phyloP scores from a whole-genome alignment of 352 stramenopile genomes.

The Phytophthora vignae region DNA sequence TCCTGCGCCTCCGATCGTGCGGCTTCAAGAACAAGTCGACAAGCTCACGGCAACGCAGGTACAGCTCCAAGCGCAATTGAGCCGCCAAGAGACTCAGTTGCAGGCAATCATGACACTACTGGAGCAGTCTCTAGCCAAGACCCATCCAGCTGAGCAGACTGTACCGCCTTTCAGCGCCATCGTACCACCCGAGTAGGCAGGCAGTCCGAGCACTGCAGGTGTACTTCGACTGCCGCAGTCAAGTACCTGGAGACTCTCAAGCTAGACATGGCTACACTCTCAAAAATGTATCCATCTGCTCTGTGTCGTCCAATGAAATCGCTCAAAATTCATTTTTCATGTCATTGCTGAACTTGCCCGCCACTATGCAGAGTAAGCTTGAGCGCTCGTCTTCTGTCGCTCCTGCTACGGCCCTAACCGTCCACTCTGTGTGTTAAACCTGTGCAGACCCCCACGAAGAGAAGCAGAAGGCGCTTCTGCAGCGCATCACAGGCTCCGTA shows the following conservation, averaged over 20 bases:
- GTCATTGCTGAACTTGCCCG: slow-evolving; percentile 6
- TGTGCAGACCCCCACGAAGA: slow-evolving; percentile 81
- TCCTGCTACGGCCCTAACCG: slow-evolving; percentile 4
- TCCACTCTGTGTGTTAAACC: not conserved
- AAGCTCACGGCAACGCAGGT: slow-evolving; percentile 63
- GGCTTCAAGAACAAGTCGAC: slow-evolving; percentile 67
- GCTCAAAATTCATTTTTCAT: slow-evolving; percentile 7
- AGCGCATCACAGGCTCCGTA: slow-evolving; percentile 82
- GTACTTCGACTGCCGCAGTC: too few species aligned
- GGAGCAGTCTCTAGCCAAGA: slow-evolving; percentile 32
- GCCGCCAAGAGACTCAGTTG: slow-evolving; percentile 63
- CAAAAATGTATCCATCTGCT: slow-evolving; percentile 24
- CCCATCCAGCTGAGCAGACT: slow-evolving; percentile 15
- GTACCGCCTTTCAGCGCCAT: slow-evolving; percentile 65
- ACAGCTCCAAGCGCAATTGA: slow-evolving; percentile 63
- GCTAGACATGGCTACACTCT: slow-evolving; percentile 20
- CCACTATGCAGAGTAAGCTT: slow-evolving; percentile 34
- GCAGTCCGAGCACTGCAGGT: too few species aligned
- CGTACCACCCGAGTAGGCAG: slow-evolving; percentile 30
- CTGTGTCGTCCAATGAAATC: slow-evolving; percentile 4
- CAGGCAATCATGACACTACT: slow-evolving; percentile 61
- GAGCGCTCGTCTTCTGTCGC: not conserved
- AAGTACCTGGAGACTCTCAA: too few species aligned
- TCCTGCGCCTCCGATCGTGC: slow-evolving; percentile 21
- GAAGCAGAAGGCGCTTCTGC: slow-evolving; percentile 88